Conservation (phyloP, 202 grass and related monocot genomes). For the Carex sylvatica region DNA sequence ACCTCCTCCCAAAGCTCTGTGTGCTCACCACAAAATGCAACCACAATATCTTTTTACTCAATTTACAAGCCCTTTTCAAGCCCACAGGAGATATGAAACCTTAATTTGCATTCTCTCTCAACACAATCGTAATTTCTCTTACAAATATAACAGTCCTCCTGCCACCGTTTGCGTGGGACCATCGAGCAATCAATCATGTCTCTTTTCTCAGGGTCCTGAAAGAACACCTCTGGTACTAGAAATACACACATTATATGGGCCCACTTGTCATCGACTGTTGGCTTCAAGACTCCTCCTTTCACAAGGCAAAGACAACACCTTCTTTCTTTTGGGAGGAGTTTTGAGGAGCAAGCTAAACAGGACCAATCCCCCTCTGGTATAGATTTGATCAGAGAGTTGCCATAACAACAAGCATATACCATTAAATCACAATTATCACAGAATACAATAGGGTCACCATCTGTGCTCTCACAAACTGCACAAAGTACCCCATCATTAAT, state of each 20-base stretch:
- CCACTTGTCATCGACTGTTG: conserved; percentile 55
- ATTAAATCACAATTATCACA: conserved; percentile 91
- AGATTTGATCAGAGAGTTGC: conserved; percentile 50
- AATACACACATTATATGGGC: conserved; percentile 76
- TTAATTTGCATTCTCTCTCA: conserved; percentile 58
- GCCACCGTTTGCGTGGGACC: conserved; percentile 45
- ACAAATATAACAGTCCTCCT: conserved; percentile 65
- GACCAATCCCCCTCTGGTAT: conserved; percentile 93
- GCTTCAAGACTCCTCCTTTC: conserved; percentile 66
- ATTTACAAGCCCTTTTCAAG: conserved; percentile 55
- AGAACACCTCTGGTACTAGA: conserved; percentile 91
- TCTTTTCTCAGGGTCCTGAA: conserved; percentile 63
- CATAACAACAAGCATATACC: conserved; percentile 84
- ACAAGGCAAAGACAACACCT: conserved; percentile 63
- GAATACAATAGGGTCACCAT: conserved; percentile 91
- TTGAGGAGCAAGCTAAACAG: conserved; percentile 52
- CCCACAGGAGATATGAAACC: conserved; percentile 82
- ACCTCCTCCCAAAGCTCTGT: conserved; percentile 82
- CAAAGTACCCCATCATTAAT: conserved; percentile 66
- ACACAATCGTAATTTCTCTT: conserved; percentile 51
- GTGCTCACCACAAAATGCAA: conserved; percentile 73
- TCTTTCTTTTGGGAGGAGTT: conserved; percentile 18
- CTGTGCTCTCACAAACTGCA: conserved; percentile 76
- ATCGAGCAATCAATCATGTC: conserved; percentile 78
- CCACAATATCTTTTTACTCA: conserved; percentile 65